Evolutionary conservation across 768 basidiomycete genomes (phyloP), one percentile per base, ranked within the genome.

Genomic region (Hygrocybe punicea): DNA sequence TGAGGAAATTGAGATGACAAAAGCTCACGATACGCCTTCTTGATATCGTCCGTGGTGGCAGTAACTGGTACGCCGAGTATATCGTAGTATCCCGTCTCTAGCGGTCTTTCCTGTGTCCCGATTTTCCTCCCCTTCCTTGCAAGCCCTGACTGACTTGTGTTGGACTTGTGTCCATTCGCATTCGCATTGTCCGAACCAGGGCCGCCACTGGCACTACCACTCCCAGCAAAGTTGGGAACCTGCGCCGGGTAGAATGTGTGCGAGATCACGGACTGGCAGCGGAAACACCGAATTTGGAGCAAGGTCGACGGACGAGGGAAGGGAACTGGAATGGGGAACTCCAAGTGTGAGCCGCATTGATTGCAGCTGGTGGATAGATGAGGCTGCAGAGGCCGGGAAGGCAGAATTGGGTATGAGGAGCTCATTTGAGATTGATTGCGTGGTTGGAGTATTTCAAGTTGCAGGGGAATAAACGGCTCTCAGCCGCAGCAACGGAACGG

Each of bases 31-130:
- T 96, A 95, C 2, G 93, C 89, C 68, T 89, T 93, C 80, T 95
- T 95, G 68, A 96, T 80, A 49, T 95, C 93, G 16, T 93, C 91
- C 4, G 81, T 80, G 14, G 86, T 85, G 6, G 92, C 92, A 60
- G 84, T 81, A 16, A 89, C 78, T 0, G 87, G 71, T 1, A 95
- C 81, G 6, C 89, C 90, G 5, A 95, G 77, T 19, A 90, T 78
- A 67, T 96, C 92, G 65, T 95, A 96, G 72, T 94, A 95, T n/a
- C 81, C 86, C 1, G 89, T 93, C 66, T 96, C 93, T 36, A 96
- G 74, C 6, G 93, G 93, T 54, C 84, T 80, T 59, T 92, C 91
- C 69, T 94, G 91, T 16, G 92, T 91, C 1, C 92, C 92, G 60
- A 93, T 91, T 78, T 89, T 91, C 58, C 92, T 75, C 9, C 84